Percentiles rank a stretch among this genome's conserved stretches.
Evolutionary conservation across 2,329 filamentous ascomycete genomes (phyloP).

Genomic region (Penicillium italicum): DNA sequence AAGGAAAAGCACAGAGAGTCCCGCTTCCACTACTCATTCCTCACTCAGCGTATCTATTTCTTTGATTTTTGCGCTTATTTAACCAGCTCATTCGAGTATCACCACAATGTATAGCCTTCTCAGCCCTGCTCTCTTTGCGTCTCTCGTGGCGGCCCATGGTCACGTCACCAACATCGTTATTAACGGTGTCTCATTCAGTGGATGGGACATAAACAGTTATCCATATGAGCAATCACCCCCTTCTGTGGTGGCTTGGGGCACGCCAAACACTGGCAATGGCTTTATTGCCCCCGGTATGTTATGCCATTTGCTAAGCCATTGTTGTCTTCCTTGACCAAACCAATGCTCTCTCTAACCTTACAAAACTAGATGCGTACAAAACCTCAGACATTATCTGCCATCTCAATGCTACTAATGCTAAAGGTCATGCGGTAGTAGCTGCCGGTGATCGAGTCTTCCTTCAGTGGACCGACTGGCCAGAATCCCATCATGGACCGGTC

Average conservation of each 20-base stretch:
- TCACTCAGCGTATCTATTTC: background rate
- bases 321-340: no score
- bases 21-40: background rate
- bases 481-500: slow-evolving; percentile 60
- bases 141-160: slow-evolving; percentile 32
- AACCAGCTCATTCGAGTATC: background rate
- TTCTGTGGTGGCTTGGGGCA: slow-evolving; percentile 53
- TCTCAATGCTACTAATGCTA: slow-evolving; percentile 49
- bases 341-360: background rate
- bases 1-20: no score
- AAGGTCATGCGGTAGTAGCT: slow-evolving; percentile 50
- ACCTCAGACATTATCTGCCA: slow-evolving; percentile 59
- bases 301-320: background rate
- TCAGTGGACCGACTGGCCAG: slow-evolving; percentile 64
- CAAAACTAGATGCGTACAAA: slow-evolving; percentile 37
- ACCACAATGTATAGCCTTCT: background rate
- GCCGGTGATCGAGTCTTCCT: slow-evolving; percentile 58
- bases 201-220: slow-evolving; percentile 36
- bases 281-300: slow-evolving; percentile 45
- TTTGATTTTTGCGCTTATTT: no score
- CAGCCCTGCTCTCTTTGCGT: slow-evolving; percentile 21
- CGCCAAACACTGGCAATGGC: slow-evolving; percentile 50
- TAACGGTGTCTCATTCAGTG: slow-evolving; percentile 35
- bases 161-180: slow-evolving; percentile 39
- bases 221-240: slow-evolving; percentile 36